A percentile compares a stretch with the other conserved stretches of the same genome.
These are phyloP conservation scores for Cladophialophora psammophila DNA, from an alignment of 2,329 filamentous ascomycete genomes.

Conservation along the genomic window DNA sequence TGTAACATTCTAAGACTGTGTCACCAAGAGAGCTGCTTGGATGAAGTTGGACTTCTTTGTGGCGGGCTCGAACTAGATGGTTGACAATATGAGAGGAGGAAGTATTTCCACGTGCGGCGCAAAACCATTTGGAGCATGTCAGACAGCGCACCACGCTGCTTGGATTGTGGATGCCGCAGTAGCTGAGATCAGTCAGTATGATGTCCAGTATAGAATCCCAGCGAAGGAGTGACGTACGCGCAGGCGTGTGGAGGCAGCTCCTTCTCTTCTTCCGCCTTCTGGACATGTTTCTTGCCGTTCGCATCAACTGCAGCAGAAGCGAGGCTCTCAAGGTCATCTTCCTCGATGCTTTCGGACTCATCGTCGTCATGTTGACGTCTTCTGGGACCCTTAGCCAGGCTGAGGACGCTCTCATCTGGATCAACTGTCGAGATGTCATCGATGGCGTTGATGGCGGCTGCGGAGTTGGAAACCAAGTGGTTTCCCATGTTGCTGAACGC, in stretches of 20 bases:
- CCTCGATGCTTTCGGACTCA: constrained; percentile 82
- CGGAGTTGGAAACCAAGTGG: constrained; percentile 83
- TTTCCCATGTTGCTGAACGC: constrained; percentile 89
- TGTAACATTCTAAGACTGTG: constrained; percentile 97
- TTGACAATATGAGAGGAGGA: constrained; percentile 98
- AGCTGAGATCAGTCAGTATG: constrained; percentile 60
- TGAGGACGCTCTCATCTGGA: constrained; percentile 80
- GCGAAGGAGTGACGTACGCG: constrained; percentile 70
- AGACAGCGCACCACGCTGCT: constrained; percentile 96
- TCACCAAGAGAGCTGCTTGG: constrained; percentile 92
- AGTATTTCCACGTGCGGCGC: constrained; percentile 93
- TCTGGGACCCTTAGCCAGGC: constrained; percentile 65
- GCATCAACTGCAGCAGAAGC: constrained; percentile 83
- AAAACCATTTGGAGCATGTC: constrained; percentile 98
- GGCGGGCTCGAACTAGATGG: constrained; percentile 92
- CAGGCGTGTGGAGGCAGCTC: constrained; percentile 94
- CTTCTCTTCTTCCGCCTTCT: constrained; percentile 68
- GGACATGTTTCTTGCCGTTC: constrained; percentile 63
- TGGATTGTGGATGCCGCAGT: constrained; percentile 96
- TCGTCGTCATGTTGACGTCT: constrained; percentile 83
- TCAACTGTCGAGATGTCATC: constrained; percentile 78
- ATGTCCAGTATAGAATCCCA: not conserved
- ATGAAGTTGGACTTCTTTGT: constrained; percentile 98
- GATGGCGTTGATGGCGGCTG: constrained; percentile 84
- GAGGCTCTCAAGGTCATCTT: constrained; percentile 79